Evolutionary conservation across 2,329 filamentous ascomycete genomes (phyloP).

Genomic region (Aspergillus candidus): DNA sequence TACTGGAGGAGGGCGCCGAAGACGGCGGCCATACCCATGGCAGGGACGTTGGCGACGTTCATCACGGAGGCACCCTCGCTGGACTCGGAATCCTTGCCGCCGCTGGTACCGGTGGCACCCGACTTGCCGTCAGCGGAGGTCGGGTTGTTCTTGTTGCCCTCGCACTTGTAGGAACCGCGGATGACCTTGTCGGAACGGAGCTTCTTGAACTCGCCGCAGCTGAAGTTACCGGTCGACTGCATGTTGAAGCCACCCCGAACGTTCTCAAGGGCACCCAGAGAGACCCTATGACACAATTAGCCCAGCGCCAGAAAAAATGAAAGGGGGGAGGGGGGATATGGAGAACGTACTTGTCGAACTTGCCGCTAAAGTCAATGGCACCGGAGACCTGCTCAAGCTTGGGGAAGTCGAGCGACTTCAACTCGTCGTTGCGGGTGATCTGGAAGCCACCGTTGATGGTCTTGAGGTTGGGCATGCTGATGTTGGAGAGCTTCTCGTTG

Average conservation of each 20-base stretch:
- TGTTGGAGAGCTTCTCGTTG: slow-evolving; percentile 59
- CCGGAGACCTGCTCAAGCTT: slow-evolving; percentile 64
- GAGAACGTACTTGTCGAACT: slow-evolving; percentile 70
- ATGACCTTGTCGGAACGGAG: slow-evolving; percentile 38
- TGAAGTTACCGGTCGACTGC: slow-evolving; percentile 59
- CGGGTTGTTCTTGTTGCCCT: slow-evolving; percentile 31
- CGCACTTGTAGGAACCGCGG: slow-evolving; percentile 45
- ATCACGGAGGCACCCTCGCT: slow-evolving; percentile 35
- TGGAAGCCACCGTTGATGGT: slow-evolving; percentile 71
- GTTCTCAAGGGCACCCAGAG: slow-evolving; percentile 59
- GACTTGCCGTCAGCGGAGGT: slow-evolving; percentile 29
- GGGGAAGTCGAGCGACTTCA: slow-evolving; percentile 61
- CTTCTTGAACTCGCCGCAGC: slow-evolving; percentile 51
- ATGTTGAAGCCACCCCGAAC: slow-evolving; percentile 69
- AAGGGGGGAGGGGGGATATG: background rate
- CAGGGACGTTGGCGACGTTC: slow-evolving; percentile 31
- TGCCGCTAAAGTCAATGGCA: slow-evolving; percentile 78
- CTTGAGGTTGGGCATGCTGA: slow-evolving; percentile 65
- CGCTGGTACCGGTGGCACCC: slow-evolving; percentile 22
- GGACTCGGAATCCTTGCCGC: slow-evolving; percentile 24
- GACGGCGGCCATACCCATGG: slow-evolving; percentile 39
- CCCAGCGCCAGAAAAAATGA: slow-evolving; percentile 23
- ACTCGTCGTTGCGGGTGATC: slow-evolving; percentile 82
- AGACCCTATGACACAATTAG: slow-evolving; percentile 50
- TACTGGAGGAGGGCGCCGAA: slow-evolving; percentile 43